Percentiles rank a stretch among this genome's conserved stretches.
Evolutionary conservation across 371 early-diverging fungal species (phyloP).

Genomic region (Parasitella parasitica): DNA sequence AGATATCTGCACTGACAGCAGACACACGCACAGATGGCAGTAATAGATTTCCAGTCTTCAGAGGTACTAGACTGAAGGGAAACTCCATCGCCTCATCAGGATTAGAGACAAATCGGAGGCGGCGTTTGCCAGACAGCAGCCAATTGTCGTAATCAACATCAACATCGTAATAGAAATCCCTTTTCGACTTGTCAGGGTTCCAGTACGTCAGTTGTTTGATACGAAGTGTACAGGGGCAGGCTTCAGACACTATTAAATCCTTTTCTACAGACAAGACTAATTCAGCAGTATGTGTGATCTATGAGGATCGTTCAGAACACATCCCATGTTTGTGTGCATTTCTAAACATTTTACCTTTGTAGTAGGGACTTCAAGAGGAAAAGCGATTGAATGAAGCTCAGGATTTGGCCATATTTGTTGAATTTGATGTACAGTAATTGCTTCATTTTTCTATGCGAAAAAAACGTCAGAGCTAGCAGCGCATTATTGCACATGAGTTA

Average conservation of each 20-base stretch:
- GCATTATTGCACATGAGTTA: too few relatives aligned
- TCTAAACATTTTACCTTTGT: conserved; percentile 31
- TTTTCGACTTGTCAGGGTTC: conserved; percentile 16
- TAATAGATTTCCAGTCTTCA: conserved; percentile 66
- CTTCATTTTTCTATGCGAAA: conserved; percentile 30
- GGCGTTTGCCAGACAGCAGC: conserved; percentile 68
- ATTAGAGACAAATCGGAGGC: conserved; percentile 60
- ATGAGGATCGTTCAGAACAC: not conserved
- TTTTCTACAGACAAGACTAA: conserved; percentile 44
- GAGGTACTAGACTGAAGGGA: conserved; percentile 58
- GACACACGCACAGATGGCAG: conserved; percentile 57
- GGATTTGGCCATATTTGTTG: conserved; percentile 27
- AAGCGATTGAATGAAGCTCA: conserved; percentile 39
- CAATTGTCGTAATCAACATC: conserved; percentile 70
- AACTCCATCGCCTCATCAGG: conserved; percentile 57
- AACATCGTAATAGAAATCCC: conserved; percentile 66
- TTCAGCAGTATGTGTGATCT: conserved; percentile 62
- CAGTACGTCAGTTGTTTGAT: conserved; percentile 66
- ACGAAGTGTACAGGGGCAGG: conserved; percentile 53
- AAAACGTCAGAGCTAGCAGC: too few relatives aligned
- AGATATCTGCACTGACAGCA: conserved; percentile 49
- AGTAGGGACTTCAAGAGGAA: conserved; percentile 54
- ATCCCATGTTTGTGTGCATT: not conserved
- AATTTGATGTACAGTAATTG: conserved; percentile 39
- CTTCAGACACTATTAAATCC: conserved; percentile 54